Percentiles rank a stretch among this genome's conserved stretches.
Evolutionary conservation across 1,284 basidiomycete genomes (phyloP).

Genomic region (Tilletiopsis washingtonensis): DNA sequence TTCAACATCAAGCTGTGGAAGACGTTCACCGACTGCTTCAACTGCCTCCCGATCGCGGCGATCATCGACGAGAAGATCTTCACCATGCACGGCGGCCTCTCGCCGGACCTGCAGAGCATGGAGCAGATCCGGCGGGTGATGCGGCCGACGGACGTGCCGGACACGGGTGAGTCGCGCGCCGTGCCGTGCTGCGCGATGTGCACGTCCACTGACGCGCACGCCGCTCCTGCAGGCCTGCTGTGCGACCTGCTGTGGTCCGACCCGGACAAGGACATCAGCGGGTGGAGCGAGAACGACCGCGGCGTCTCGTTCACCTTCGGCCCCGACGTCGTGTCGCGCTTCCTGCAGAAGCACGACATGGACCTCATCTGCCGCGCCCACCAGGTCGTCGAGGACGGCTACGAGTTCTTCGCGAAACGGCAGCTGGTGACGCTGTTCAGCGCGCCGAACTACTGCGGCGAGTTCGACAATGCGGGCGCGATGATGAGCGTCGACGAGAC

Average conservation of each 20-base stretch:
- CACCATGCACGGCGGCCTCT: conserved; percentile 76
- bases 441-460: conserved; percentile 66
- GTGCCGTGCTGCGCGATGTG: background rate
- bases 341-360: conserved; percentile 98
- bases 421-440: conserved; percentile 95
- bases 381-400: conserved; percentile 98
- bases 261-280: conserved; percentile 98
- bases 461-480: conserved; percentile 97
- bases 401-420: conserved; percentile 97
- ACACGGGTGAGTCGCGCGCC: conserved; percentile 66
- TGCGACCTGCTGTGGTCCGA: conserved; percentile 98
- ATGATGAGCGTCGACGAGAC: conserved; percentile 99
- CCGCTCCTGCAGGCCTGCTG: conserved; percentile 59
- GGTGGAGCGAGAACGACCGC: conserved; percentile 98
- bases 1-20: conserved; percentile 99
- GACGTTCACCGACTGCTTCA: conserved; percentile 94
- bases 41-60: conserved; percentile 87
- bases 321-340: conserved; percentile 92
- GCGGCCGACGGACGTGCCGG: conserved; percentile 97
- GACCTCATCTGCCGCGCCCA: conserved; percentile 97
- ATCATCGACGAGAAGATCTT: conserved; percentile 98
- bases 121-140: conserved; percentile 98
- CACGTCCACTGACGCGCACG: background rate
- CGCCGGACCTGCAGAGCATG: conserved; percentile 91
- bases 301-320: conserved; percentile 98